These are phyloP conservation scores for Amanita subjunquillea DNA, from an alignment of 768 basidiomycete genomes.

Conservation along the genomic window DNA sequence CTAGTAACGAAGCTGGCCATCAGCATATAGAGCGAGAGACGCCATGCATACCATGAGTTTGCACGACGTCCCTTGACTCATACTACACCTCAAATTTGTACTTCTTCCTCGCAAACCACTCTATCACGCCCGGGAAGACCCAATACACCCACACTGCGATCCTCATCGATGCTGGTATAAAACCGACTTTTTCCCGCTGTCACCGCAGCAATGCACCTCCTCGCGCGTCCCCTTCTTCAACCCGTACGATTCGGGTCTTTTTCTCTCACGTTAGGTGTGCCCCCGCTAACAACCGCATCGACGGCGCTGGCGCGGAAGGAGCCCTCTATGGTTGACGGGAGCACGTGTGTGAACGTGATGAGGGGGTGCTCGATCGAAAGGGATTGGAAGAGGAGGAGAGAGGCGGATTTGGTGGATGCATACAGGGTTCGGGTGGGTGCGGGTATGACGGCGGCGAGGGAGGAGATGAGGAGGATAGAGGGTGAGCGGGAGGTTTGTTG, in stretches of 20 bases:
- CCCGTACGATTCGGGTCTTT: constrained; percentile 46
- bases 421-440: constrained; percentile 84
- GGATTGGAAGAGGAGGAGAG: constrained; percentile 66
- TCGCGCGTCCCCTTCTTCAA: constrained; percentile 48
- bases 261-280: constrained; percentile 22
- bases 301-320: constrained; percentile 75
- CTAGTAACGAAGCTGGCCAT: too few relatives aligned
- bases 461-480: constrained; percentile 71
- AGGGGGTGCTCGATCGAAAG: constrained; percentile 72
- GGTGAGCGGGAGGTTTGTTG: constrained; percentile 53
- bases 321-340: constrained; percentile 69
- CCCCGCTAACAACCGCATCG: constrained; percentile 32
- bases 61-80: too few relatives aligned
- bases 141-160: constrained; percentile 52
- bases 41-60: too few relatives aligned
- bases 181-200: constrained; percentile 46
- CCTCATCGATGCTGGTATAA: constrained; percentile 40
- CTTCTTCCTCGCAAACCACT: constrained; percentile 48
- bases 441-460: constrained; percentile 69
- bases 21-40: too few relatives aligned
- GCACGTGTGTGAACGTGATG: constrained; percentile 48
- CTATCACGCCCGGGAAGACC: constrained; percentile 48
- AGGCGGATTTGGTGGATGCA: constrained; percentile 73
- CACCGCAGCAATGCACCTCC: constrained; percentile 46
- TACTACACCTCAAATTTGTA: constrained; percentile 38